Base-by-base conservation (phyloP, 108 stramenopile genomes). In the Cyclostephanos tholiformis region DNA sequence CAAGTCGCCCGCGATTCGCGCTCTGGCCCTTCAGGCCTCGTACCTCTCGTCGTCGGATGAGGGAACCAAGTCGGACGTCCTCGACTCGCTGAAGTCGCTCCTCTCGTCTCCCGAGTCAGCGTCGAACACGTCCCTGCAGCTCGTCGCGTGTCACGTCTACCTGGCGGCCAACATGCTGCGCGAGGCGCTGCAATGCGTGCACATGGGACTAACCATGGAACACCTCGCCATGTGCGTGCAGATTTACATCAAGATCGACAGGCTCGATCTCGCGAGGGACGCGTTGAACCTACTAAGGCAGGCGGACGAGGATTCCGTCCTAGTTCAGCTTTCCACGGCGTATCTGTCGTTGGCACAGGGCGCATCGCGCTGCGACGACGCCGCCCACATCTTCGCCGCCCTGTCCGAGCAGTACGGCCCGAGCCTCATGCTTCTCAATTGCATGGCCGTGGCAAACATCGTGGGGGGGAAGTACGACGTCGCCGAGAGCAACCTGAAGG, bases 401-500 rank as follows among this genome's bases (percentile, higher is more conserved):
- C 84, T 98, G 55, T 91, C 93, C 65, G 98, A 98, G 82, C 97
- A 99, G 84, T 97, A 97, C 74, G 96, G 95, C 9, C 84, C 93
- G 27, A 91, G 90, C 58, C 69, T 93, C 13, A 72, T 95, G 74
- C 72, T 99, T 52, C 84, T 98, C 71, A 99, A 98, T 74, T 79
- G 95, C 29, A 69, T 86, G 71, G 97, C 97, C 16, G 94, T 88
- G 51, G 91, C 94, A 11, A 88, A 95, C 66, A 91, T 97, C 93
- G 89, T 90, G 36, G 76, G 83, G 55, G 95, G 93, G 55, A 88
- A 95, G 44, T 98, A 91, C 67, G 85, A 83, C 10, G 86, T 85
- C 35, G 98, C 98, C 6, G 95, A 97, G 75, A 35, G 48, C 32
- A 84, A 72, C 56, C 82, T 99, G 53, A 66, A 75, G 61, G 96